Base-by-base conservation (phyloP, 257 asterid genomes). In the Ilex aquifolium region DNA sequence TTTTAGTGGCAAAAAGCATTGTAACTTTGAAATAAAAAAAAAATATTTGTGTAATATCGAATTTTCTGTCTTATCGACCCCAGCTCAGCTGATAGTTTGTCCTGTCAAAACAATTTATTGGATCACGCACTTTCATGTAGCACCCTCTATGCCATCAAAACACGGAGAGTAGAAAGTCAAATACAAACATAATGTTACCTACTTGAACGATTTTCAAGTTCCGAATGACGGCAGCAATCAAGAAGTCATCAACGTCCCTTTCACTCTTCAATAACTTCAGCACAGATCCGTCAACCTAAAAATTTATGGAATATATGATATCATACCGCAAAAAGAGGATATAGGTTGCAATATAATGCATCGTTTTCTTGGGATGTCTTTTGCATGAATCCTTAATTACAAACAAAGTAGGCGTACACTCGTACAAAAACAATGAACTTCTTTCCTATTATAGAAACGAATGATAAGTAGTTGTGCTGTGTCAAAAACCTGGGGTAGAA, bases 191-290 rank as follows among this genome's bases (percentile, higher is more conserved):
- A 8, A 8, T 36, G 42, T 36, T 2, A 36, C 42, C 5, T 89
- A 92, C 99, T 71, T 79, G 75, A 65, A 89, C 91, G 69, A 79
- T 84, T 83, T 87, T 92, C 75, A 89, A 91, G 83, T 92, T 83
- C 31, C 88, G 89, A 71, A 92, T 89, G 64, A 92, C 82, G 48
- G 79, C 80, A 73, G 99, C 97, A 48, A 87, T 81, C 84, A 92
- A 73, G 12, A 77, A 57, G 73, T 85, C 93, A 53, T 92, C 97
- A 49, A 92, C 57, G 31, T 89, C 81, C 68, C 82, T 75, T 65
- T 94, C 94, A 17, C 88, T 78, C 81, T 81, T 83, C 57, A 87
- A 74, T 71, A 83, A 74, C 82, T 77, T 92, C 58, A 77, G 79
- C 59, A 82, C 65, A 65, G 93, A 80, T 63, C 80, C 73, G 64